These are phyloP conservation scores for Lupinus albus DNA, from an alignment of 306 rosid genomes.

Conservation along the genomic window DNA sequence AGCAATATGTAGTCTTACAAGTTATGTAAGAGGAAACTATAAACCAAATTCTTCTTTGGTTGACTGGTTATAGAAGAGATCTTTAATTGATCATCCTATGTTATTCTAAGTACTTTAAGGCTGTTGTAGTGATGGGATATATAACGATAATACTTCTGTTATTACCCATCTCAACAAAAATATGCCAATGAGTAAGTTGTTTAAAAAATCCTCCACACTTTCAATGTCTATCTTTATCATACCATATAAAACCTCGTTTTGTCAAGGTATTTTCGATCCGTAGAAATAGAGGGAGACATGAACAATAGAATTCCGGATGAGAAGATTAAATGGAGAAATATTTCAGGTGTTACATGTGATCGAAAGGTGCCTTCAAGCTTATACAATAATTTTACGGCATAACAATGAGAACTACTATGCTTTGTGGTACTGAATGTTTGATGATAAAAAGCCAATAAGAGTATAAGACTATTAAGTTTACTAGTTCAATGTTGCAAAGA, in stretches of 20 bases:
- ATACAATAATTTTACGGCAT: not conserved
- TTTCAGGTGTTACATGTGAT: not conserved
- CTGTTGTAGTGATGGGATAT: not conserved
- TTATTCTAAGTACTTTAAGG: conserved; percentile 31
- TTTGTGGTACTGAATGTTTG: not conserved
- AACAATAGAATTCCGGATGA: not conserved
- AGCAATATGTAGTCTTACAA: conserved; percentile 27
- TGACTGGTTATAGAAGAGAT: conserved; percentile 17
- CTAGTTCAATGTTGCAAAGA: not conserved
- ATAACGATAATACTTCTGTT: conserved; percentile 3
- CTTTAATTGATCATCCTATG: conserved; percentile 12
- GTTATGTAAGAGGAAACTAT: conserved; percentile 36
- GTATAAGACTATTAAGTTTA: not conserved
- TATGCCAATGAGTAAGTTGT: conserved; percentile 10
- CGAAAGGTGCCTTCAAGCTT: not conserved
- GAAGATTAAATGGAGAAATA: not conserved
- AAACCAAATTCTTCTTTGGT: conserved; percentile 11
- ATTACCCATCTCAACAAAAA: conserved; percentile 28
- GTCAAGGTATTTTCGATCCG: not conserved
- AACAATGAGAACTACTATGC: not conserved
- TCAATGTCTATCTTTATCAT: conserved; percentile 2
- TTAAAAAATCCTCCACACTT: conserved; percentile 10
- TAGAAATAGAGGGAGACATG: not conserved
- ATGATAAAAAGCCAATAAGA: not conserved
- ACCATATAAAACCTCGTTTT: not conserved